Evolutionary conservation across 106 monocot species (phyloP).

Genomic region (Acorus calamus): DNA sequence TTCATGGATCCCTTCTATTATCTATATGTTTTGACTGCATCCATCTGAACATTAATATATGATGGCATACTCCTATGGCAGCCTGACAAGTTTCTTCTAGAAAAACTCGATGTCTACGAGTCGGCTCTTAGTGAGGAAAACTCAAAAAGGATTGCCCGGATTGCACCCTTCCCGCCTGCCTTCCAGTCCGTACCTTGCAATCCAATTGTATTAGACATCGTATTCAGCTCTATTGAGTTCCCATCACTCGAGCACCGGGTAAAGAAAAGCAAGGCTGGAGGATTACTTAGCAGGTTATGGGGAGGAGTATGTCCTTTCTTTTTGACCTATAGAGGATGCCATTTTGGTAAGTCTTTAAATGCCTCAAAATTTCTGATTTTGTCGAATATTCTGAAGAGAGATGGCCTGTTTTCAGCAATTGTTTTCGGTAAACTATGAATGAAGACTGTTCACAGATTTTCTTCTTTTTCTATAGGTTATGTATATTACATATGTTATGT

Average conservation of each 20-base stretch:
- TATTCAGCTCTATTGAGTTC: conserved; percentile 82
- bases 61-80: conserved; percentile 11
- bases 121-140: conserved; percentile 52
- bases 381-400: no score
- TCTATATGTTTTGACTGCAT: no score
- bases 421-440: no score
- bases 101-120: conserved; percentile 74
- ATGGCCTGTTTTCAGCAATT: no score
- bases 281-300: conserved; percentile 70
- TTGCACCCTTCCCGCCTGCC: conserved; percentile 69
- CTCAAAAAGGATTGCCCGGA: conserved; percentile 41
- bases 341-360: no score
- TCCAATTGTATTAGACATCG: conserved; percentile 88
- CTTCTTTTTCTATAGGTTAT: no score
- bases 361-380: no score
- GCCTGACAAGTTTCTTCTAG: conserved; percentile 68
- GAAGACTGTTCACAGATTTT: no score
- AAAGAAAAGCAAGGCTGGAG: conserved; percentile 83
- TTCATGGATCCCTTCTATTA: no score
- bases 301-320: conserved; percentile 13
- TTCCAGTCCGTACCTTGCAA: conserved; percentile 83
- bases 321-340: no score
- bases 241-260: conserved; percentile 86
- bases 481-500: no score
- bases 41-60: no score